Percentiles rank a stretch among this genome's conserved stretches.
phyloP scores from a whole-genome alignment of 2,329 filamentous ascomycete genomes.

The Aspergillus fumigatiaffinis region DNA sequence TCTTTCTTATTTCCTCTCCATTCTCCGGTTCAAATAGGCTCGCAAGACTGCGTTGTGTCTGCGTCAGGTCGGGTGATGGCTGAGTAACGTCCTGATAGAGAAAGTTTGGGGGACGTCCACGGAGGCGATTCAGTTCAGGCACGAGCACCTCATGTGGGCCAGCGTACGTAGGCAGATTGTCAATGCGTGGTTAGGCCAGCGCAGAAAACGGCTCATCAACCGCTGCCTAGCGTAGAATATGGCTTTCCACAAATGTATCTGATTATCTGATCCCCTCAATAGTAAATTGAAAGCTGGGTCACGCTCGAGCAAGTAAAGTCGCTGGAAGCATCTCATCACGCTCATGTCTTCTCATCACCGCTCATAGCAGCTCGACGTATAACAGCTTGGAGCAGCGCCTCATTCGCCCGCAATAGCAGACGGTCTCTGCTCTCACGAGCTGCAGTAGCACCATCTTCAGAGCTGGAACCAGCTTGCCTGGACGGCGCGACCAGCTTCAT shows the following conservation, averaged over 20 bases:
- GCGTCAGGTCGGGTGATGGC: not conserved
- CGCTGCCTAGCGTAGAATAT: not conserved
- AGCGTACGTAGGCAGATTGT: not conserved
- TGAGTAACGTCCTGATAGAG: not conserved
- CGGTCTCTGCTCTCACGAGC: constrained; percentile 12
- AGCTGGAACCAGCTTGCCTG: constrained; percentile 11
- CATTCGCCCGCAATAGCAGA: constrained; percentile 28
- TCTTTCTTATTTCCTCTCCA: too few relatives aligned
- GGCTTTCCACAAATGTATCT: too few relatives aligned
- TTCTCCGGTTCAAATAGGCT: too few relatives aligned
- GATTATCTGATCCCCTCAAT: not conserved
- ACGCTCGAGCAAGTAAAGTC: not conserved
- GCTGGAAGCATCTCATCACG: not conserved
- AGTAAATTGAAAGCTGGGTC: not conserved
- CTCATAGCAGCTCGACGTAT: constrained; percentile 25
- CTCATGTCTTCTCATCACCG: constrained; percentile 11
- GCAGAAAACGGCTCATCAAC: not conserved
- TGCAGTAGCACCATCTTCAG: constrained; percentile 13
- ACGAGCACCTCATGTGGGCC: too few relatives aligned
- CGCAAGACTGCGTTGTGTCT: not conserved
- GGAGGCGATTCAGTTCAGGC: not conserved
- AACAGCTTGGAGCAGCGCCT: constrained; percentile 29
- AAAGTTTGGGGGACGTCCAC: not conserved
- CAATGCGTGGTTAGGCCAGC: not conserved
- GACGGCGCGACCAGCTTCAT: constrained; percentile 34